Evolutionary conservation across 345 rosid species (phyloP), one percentile per base, ranked within the genome.

Genomic region (Aquilaria yunnanensis): DNA sequence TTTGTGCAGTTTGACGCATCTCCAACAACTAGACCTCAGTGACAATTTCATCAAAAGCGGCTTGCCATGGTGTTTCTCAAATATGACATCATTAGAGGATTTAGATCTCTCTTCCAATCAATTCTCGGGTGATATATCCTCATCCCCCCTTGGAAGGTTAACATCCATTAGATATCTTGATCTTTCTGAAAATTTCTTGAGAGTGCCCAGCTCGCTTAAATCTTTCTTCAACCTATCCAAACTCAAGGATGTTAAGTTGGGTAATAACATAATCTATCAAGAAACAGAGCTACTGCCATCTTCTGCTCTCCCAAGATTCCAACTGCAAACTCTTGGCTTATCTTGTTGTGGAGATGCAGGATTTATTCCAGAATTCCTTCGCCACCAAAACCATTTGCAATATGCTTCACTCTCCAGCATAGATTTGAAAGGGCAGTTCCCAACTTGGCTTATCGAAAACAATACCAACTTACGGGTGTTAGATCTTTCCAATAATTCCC

Each of bases 381-480:
- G 23, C 23, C n/a, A 62, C 6, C 74, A 72, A 2, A 13, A 50
- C 34, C 46, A 63, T 41, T 46, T 76, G 48, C 32, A 13, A 46
- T 0, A 0, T 0, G 50, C 65, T 30, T 50, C 23, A 33, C 66
- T 72, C 0, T 54, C 60, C 4, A 5, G 31, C 12, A 30, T 12
- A 6, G 3, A 14, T 0, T 31, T 76, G 49, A 34, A 11, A 1
- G 74, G 72, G 13, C 34, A 47, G 3, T 74, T 74, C 45, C 78
- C 74, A 7, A 2, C 4, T 56, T 77, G 81, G 81, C 56, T 74
- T 41, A 51, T 77, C 10, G 43, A 23, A 14, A 77, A 70, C 55
- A 77, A 77, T 34, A 58, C 62, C 5, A 9, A 49, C 2, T 57
- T 78, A 29, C 9, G 9, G 5, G 0, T 0, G 0, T 47, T 74